A percentile compares a stretch with the other conserved stretches of the same genome.
phyloP scores from a whole-genome alignment of 73 alveolate genomes.

The Paramecium octaurelia region DNA sequence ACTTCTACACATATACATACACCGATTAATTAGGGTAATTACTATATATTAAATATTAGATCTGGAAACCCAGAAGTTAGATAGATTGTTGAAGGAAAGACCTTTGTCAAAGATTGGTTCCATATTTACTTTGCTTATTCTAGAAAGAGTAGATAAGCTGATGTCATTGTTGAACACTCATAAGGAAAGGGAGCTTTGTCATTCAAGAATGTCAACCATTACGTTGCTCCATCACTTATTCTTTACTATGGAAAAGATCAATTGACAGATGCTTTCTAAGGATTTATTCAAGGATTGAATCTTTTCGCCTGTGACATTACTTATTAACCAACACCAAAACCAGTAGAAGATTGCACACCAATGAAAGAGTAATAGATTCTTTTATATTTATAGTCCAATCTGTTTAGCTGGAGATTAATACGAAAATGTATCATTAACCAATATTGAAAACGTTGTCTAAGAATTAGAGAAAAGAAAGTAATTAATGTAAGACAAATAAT shows the following conservation, averaged over 20 bases:
- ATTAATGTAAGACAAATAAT: neutral
- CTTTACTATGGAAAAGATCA: conserved; percentile 29
- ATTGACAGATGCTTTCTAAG: neutral
- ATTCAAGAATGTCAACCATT: conserved; percentile 32
- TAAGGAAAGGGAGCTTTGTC: conserved; percentile 27
- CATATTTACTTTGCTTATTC: conserved; percentile 34
- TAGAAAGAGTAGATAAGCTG: neutral
- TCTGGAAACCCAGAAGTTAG: conserved; percentile 35
- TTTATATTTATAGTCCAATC: neutral
- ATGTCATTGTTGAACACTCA: conserved; percentile 21
- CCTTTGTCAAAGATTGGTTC: conserved; percentile 32
- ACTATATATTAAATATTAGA: neutral
- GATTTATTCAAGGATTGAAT: neutral
- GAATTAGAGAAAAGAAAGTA: conserved; percentile 16
- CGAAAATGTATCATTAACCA: neutral
- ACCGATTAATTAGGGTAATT: neutral
- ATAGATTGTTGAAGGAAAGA: conserved; percentile 20
- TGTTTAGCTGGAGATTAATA: conserved; percentile 33
- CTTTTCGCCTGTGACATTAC: neutral
- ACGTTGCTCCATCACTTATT: neutral
- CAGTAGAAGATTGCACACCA: neutral
- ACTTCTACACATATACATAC: neutral
- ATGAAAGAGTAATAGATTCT: neutral
- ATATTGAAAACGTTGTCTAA: neutral
- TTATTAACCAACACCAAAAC: conserved; percentile 41